Base-by-base conservation (phyloP, 2,329 filamentous ascomycete genomes). In the Clarireedia hainanense region DNA sequence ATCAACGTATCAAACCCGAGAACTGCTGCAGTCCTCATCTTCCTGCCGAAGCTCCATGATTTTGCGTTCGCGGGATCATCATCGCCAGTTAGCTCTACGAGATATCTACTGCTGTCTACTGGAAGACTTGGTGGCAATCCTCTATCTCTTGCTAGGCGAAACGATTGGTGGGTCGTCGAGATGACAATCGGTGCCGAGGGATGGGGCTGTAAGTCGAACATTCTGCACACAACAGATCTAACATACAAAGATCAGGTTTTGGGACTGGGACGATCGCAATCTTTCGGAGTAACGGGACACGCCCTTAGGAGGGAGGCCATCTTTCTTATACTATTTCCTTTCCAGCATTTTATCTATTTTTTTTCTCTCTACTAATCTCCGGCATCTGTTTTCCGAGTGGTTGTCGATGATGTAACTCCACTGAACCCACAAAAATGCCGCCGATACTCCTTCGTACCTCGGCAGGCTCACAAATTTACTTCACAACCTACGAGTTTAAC, bases 1-100 rank as follows among this genome's bases (percentile, higher is more conserved):
- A 50, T 30, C 9, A 60, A 27, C 9, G 53, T 57, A 39, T 68
- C 64, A 30, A 72, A 61, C 14, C 68, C 70, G 15, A 70, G 69
- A 6, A 70, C 51, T 50, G 68, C 40, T 36, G 34, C 23, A 15
- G 46, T 27, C 17, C 26, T 48, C 55, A 49, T 39, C 34, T 54
- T 54, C 24, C 52, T 48, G 15, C 34, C 24, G 14, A 53, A 52
- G 6, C 37, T 30, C 57, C 57, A 58, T 43, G 54, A 57, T 20
- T 58, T 56, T 17, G 57, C 57, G 24, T 57, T 52, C 3, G 54
- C 50, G 4, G 57, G 54, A 30, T 58, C 57, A 42, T 57, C 39
- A 14, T 58, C 48, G 12, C 40, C 54, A 9, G 47, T 50, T n/a
- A 58, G 23, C 24, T 58, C 56, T 14, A 58, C 56, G 17, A 58